phyloP scores from a whole-genome alignment of 1,284 basidiomycete species.

The Apiotrichum gracile region DNA sequence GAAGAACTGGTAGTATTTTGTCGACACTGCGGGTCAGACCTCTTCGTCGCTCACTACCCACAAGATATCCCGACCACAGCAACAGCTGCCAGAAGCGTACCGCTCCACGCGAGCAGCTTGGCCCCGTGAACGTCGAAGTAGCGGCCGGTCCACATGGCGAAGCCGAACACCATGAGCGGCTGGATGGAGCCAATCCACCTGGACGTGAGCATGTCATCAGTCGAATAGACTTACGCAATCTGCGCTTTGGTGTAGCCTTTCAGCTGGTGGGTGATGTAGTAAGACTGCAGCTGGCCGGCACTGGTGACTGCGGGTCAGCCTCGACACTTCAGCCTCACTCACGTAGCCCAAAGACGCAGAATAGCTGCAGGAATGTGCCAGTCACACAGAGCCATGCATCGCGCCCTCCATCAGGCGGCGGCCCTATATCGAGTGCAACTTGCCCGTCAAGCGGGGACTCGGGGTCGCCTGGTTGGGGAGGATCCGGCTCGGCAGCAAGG shows the following conservation, averaged over 20 bases:
- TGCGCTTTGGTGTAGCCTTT: conserved; percentile 9
- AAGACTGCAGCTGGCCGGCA: conserved; percentile 20
- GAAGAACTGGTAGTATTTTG: conserved; percentile 42
- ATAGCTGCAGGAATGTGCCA: conserved; percentile 23
- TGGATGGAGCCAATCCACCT: conserved; percentile 21
- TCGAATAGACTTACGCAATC: conserved; percentile 19
- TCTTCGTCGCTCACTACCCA: background rate
- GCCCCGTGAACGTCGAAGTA: conserved; percentile 28
- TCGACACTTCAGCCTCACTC: conserved; percentile 1
- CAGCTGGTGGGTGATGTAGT: conserved; percentile 22
- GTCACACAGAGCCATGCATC: conserved; percentile 26
- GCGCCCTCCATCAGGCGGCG: conserved; percentile 25
- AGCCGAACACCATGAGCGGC: conserved; percentile 18
- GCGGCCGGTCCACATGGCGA: conserved; percentile 18
- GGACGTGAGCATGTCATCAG: background rate
- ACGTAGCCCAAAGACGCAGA: conserved; percentile 28
- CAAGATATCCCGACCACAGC: background rate
- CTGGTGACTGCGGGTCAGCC: conserved; percentile 16
- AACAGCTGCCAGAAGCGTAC: background rate
- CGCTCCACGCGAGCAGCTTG: background rate
- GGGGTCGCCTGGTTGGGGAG: background rate
- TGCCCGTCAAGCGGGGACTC: background rate
- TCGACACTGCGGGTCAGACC: conserved; percentile 26
- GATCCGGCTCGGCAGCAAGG: background rate
- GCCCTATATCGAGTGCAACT: conserved; percentile 10